Conservation (phyloP, 805 yeast genomes). For the Candida dendrica region DNA sequence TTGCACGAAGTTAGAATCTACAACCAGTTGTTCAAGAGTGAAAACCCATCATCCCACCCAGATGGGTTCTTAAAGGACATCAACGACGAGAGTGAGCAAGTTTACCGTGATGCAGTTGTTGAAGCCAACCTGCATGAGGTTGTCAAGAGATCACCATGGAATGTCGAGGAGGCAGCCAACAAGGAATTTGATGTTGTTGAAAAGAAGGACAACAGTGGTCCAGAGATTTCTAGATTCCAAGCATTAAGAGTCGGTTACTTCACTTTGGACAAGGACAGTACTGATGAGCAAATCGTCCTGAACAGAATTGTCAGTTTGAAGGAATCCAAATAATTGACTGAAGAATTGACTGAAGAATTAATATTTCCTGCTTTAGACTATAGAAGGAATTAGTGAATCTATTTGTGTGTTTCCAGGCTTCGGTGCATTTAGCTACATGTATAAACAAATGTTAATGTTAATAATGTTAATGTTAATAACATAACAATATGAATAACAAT, state of each 20-base stretch:
- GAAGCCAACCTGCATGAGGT: conserved; percentile 75
- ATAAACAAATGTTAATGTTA: too few species aligned
- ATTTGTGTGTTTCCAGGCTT: too few species aligned
- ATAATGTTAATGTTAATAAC: too few species aligned
- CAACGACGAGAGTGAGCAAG: conserved; percentile 69
- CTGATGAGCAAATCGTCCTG: conserved; percentile 54
- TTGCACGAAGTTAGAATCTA: conserved; percentile 78
- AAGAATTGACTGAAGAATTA: too few species aligned
- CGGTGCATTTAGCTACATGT: too few species aligned
- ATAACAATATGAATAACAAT: too few species aligned
- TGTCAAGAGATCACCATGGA: conserved; percentile 67
- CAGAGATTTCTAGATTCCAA: conserved; percentile 93
- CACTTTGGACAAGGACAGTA: conserved; percentile 77
- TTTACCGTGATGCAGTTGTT: conserved; percentile 57
- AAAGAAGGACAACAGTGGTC: conserved; percentile 42
- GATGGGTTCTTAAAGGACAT: conserved; percentile 84
- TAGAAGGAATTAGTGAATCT: too few species aligned
- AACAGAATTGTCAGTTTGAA: conserved; percentile 92
- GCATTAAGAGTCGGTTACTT: conserved; percentile 96
- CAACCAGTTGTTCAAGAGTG: conserved; percentile 81
- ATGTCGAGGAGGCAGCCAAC: conserved; percentile 46
- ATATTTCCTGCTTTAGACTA: too few species aligned
- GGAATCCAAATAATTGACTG: conserved; percentile 45
- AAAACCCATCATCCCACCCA: conserved; percentile 84
- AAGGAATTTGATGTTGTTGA: conserved; percentile 69